Evolutionary conservation across 345 rosid genomes (phyloP), one percentile per base, ranked within the genome.

Genomic region (Ceriops tagal): DNA sequence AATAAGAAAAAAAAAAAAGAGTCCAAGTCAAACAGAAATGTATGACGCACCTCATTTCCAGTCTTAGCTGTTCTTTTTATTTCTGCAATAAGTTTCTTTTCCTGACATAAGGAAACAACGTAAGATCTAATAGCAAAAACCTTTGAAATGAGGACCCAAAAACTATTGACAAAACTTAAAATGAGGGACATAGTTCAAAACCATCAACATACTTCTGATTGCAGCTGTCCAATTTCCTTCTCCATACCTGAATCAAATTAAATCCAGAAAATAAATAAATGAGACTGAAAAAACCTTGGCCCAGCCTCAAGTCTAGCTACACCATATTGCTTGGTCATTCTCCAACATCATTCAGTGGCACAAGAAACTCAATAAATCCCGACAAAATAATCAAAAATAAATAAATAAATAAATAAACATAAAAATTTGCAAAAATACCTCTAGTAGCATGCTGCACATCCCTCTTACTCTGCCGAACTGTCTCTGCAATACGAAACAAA

Each of bases 21-120:
- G 53, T 11, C 32, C 64, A 53, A 19, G 55, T 67, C 15, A 24
- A 55, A 71, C 18, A 43, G 37, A 47, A 58, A 53, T 5, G 21
- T 34, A 43, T 27, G 52, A 71, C 20, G 11, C 78, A 91, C 98
- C 90, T 93, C 98, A 77, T 93, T 93, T 47, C 97, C 98, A 4
- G 88, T 83, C 85, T 91, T 89, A 55, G 98, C 97, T 15, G 92
- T 91, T 80, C 82, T 88, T 83, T 93, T 93, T 1, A 93, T 93
- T 85, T 93, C 97, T 9, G 89, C 90, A 69, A 93, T 89, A 27
- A 93, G 96, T 83, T 86, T 91, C 79, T 93, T 93, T 83, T 93
- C 97, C 98, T 93, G 84, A 58, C 27, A 59, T 71, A 35, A 71
- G 24, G 75, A 71, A 24, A 70, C 70, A 47, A 37, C n/a, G 39